Conservation (phyloP, 768 basidiomycete species). For the Lentinula sp. region DNA sequence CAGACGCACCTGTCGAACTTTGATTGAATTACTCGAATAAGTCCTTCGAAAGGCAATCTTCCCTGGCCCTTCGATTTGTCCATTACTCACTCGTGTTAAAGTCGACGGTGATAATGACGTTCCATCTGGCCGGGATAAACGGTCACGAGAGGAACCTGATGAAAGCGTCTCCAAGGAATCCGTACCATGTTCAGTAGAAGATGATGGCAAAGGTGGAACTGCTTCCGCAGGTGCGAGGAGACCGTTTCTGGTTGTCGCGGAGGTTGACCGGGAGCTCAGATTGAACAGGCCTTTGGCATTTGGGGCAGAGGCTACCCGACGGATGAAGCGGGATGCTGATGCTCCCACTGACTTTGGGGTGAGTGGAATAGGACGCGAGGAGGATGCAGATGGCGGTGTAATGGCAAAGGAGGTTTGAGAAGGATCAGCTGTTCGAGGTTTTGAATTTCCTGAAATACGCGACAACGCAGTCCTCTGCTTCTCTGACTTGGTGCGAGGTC, state of each 20-base stretch:
- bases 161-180: constrained; percentile 77
- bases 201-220: constrained; percentile 49
- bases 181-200: constrained; percentile 51
- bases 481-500: constrained; percentile 39
- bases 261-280: constrained; percentile 47
- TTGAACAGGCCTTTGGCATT: constrained; percentile 91
- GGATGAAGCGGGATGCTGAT: constrained; percentile 82
- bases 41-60: constrained; percentile 84
- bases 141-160: constrained; percentile 64
- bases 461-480: constrained; percentile 27
- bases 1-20: constrained; percentile 70
- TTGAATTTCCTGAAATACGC: constrained; percentile 10
- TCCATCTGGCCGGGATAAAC: constrained; percentile 36
- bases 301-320: constrained; percentile 93
- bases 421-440: constrained; percentile 37
- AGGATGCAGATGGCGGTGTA: constrained; percentile 22
- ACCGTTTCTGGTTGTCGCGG: constrained; percentile 66
- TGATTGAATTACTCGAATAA: constrained; percentile 97
- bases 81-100: constrained; percentile 41
- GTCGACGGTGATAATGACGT: constrained; percentile 27
- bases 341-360: constrained; percentile 67
- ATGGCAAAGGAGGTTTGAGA: constrained; percentile 39
- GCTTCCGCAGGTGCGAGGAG: constrained; percentile 65
- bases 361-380: constrained; percentile 47
- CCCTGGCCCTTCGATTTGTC: constrained; percentile 42